Base-by-base conservation (phyloP, 2,329 filamentous ascomycete genomes). In the Calonectria pseudoreteaudii region DNA sequence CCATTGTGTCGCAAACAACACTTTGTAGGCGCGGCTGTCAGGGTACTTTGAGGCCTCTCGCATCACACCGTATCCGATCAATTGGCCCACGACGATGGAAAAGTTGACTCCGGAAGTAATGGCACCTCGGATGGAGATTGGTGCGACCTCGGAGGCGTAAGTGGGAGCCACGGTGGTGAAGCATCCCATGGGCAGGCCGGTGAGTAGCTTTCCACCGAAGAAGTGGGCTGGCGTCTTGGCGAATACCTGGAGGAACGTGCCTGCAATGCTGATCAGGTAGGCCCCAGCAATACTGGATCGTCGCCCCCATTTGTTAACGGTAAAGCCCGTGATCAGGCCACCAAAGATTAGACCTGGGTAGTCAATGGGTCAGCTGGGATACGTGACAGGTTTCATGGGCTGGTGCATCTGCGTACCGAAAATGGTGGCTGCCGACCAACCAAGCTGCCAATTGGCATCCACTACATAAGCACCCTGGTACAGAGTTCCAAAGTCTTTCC, bases 1-100 rank as follows among this genome's bases (percentile, higher is more conserved):
- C 82, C 82, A 84, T 68, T 84, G 81, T 2, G 80, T 80, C 4
- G 82, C 81, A 66, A 83, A 83, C 8, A 83, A 69, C 2, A 82
- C 70, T 41, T 76, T 76, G 71, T 83, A 84, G 13, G 73, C 65
- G 52, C 73, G 60, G 26, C 65, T 60, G 16, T 77, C 81, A 2
- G 66, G 70, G 47, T 81, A 82, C 64, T 77, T 80, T 49, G 71
- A 78, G 20, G 80, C 72, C 74, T 81, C 76, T 20, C 75, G 74
- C 70, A 77, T 75, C 10, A 80, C 76, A 16, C 73, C 78, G 52
- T 78, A 78, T 26, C 73, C 74, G 26, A 80, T 72, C 4, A 75
- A 65, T 52, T 80, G 74, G 18, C 78, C 77, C 3, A 80, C 66
- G 14, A 80, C 78, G 23, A 80, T 80, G 67, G 78, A 74, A 62